A percentile compares a stretch with the other conserved stretches of the same genome.
phyloP scores from a whole-genome alignment of 306 rosid genomes.

The Leucaena leucocephala region DNA sequence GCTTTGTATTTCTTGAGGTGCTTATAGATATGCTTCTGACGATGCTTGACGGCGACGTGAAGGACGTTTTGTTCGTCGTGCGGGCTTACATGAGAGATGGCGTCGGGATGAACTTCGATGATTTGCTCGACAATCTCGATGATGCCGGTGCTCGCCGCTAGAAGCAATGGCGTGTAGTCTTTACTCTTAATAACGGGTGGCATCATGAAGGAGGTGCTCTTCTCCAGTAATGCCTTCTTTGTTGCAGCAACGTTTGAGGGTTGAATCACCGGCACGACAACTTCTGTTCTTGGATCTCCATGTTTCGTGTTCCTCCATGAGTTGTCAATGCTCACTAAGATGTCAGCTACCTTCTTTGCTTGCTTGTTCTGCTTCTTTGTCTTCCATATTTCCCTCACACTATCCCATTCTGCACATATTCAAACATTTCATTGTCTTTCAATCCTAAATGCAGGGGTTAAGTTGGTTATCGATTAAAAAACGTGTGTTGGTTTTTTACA shows the following conservation, averaged over 20 bases:
- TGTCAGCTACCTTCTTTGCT: background rate
- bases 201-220: background rate
- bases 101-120: slow-evolving; percentile 1
- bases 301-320: background rate
- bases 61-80: slow-evolving; percentile 19
- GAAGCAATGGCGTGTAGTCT: background rate
- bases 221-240: background rate
- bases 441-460: too few species aligned
- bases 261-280: background rate
- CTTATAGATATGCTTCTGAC: background rate
- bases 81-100: background rate
- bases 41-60: slow-evolving; percentile 35
- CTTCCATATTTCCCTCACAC: background rate
- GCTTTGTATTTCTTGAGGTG: background rate
- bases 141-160: slow-evolving; percentile 27
- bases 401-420: background rate
- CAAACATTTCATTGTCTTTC: too few species aligned
- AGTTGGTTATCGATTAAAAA: too few species aligned
- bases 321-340: background rate
- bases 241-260: background rate
- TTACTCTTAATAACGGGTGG: too few species aligned
- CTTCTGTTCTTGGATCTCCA: background rate
- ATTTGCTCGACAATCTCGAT: slow-evolving; percentile 1
- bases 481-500: too few species aligned
- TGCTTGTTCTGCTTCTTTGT: background rate